Evolutionary conservation across 139 green algal genomes (phyloP).

Genomic region (Coelastrella sp.): DNA sequence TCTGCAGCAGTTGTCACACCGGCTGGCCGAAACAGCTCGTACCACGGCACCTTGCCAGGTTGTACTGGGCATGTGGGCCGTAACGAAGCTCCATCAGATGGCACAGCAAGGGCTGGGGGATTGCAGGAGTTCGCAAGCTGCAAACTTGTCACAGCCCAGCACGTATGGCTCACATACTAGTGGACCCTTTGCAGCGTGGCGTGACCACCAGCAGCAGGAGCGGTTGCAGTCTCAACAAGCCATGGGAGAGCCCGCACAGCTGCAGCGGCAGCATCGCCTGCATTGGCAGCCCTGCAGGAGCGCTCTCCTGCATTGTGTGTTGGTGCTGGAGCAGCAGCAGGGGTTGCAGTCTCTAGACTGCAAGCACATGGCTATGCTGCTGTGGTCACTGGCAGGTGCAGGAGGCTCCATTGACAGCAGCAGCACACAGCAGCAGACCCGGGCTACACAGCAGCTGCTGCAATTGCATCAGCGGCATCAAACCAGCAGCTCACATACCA

Average conservation of each 20-base stretch:
- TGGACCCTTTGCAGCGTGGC: not conserved
- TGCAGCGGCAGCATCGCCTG: slow-evolving; percentile 37
- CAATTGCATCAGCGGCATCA: not conserved
- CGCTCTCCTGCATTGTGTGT: not conserved
- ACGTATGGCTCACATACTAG: not conserved
- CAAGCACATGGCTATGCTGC: slow-evolving; percentile 7
- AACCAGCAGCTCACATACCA: too few relatives aligned
- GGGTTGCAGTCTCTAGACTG: not conserved
- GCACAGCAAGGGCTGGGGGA: not conserved
- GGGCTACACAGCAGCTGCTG: not conserved
- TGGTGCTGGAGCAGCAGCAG: not conserved
- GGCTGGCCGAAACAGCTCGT: not conserved
- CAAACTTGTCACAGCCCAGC: not conserved
- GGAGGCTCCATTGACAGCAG: not conserved
- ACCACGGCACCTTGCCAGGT: not conserved
- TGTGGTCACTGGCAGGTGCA: slow-evolving; percentile 7
- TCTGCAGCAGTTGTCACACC: not conserved
- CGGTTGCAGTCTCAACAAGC: too few relatives aligned
- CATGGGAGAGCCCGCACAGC: not conserved
- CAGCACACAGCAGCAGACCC: slow-evolving; percentile 28
- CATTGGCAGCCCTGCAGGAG: slow-evolving; percentile 11
- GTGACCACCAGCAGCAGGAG: not conserved
- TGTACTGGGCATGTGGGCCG: slow-evolving; percentile 13
- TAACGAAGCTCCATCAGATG: not conserved
- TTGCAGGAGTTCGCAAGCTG: not conserved